Evolutionary conservation across 2,329 filamentous ascomycete species (phyloP).

Genomic region (Hypoxylon sp.): DNA sequence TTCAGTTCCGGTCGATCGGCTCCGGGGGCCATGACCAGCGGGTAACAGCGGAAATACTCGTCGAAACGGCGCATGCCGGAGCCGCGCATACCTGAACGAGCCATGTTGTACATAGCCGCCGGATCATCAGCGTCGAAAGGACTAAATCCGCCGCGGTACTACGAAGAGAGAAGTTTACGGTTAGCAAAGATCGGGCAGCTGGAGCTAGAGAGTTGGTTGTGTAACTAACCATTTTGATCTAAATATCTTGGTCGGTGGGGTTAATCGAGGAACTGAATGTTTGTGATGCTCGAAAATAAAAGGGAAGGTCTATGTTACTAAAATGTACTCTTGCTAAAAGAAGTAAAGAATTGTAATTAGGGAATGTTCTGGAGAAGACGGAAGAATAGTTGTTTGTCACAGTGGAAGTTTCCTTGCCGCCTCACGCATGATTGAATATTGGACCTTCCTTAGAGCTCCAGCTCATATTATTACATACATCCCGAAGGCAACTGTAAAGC

Average conservation of each 20-base stretch:
- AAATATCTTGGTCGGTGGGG: slow-evolving; percentile 3
- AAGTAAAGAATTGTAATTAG: background rate
- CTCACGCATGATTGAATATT: slow-evolving; percentile 13
- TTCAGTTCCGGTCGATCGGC: slow-evolving; percentile 89
- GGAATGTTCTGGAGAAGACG: background rate
- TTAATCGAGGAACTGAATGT: slow-evolving; percentile 5
- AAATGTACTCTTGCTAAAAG: background rate
- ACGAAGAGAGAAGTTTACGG: slow-evolving; percentile 1
- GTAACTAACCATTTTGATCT: slow-evolving; percentile 25
- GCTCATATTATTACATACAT: background rate
- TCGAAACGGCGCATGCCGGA: slow-evolving; percentile 81
- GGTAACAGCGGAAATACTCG: slow-evolving; percentile 98
- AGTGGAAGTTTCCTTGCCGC: slow-evolving; percentile 8
- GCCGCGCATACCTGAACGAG: slow-evolving; percentile 55
- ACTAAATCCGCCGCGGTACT: slow-evolving; percentile 48
- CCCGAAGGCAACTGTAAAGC: slow-evolving; percentile 32
- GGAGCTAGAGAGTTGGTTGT: slow-evolving; percentile 9
- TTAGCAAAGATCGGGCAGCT: slow-evolving; percentile 13
- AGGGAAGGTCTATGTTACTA: background rate
- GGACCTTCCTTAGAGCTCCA: slow-evolving; percentile 28
- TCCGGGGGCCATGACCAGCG: slow-evolving; percentile 91
- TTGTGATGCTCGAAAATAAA: background rate
- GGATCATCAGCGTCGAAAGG: slow-evolving; percentile 58
- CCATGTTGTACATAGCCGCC: slow-evolving; percentile 60
- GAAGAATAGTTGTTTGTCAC: slow-evolving; percentile 2